phyloP scores from a whole-genome alignment of 139 green algal species.

The Spirogloea muscicola region DNA sequence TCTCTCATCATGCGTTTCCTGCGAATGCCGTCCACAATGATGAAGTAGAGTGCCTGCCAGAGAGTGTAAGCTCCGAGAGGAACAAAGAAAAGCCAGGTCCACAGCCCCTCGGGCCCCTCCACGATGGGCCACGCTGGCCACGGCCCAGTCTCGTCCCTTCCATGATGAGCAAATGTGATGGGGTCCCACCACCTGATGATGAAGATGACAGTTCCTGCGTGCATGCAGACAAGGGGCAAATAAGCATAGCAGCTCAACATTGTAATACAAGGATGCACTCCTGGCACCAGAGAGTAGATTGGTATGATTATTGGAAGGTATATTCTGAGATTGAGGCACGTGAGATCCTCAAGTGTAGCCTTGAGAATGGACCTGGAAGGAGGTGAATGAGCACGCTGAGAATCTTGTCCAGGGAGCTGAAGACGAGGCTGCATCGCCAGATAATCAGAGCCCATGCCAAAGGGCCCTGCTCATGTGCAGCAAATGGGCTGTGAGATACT shows the following conservation, averaged over 20 bases:
- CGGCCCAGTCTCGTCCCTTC: not conserved
- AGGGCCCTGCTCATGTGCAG: too few species aligned
- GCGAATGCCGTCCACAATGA: not conserved
- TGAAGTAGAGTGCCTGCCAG: not conserved
- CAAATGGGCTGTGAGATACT: not conserved
- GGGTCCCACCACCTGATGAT: constrained; percentile 18
- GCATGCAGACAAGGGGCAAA: not conserved
- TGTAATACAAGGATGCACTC: too few species aligned
- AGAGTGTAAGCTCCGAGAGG: not conserved
- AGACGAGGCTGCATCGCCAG: constrained; percentile 41
- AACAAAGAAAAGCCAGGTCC: not conserved
- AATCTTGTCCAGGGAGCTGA: constrained; percentile 46
- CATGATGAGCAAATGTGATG: not conserved
- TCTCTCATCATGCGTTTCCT: constrained; percentile 2
- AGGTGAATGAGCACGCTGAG: constrained; percentile 47
- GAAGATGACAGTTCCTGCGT: not conserved
- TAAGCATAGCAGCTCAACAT: not conserved
- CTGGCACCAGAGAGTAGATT: too few species aligned
- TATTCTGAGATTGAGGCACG: too few species aligned
- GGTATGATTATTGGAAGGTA: too few species aligned
- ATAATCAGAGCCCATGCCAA: constrained; percentile 40
- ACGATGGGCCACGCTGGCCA: constrained; percentile 1
- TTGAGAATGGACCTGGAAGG: constrained; percentile 38
- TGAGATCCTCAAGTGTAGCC: too few species aligned
- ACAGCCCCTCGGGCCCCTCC: not conserved